Evolutionary conservation across 2,329 filamentous ascomycete genomes (phyloP).

Genomic region (Exophiala viscosa): DNA sequence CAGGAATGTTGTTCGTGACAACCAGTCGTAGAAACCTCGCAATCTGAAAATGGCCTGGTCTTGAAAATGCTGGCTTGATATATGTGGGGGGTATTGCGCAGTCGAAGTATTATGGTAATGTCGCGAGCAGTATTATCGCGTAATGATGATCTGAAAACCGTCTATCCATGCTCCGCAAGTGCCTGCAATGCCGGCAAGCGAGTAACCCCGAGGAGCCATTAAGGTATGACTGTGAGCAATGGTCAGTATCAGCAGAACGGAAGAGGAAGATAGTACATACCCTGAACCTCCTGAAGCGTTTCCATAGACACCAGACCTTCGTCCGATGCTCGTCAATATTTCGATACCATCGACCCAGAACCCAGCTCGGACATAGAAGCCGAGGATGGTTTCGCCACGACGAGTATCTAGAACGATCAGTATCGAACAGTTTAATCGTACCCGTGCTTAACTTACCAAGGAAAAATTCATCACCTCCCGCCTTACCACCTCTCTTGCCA

Average conservation of each 20-base stretch:
- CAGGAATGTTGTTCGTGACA: no score
- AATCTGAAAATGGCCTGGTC: no score
- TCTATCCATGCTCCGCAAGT: conserved; percentile 78
- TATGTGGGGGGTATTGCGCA: background rate
- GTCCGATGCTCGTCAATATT: conserved; percentile 82
- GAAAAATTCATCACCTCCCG: conserved; percentile 69
- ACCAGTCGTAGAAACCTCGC: no score
- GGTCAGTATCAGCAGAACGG: conserved; percentile 1
- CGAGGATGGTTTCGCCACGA: conserved; percentile 79
- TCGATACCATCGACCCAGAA: conserved; percentile 85
- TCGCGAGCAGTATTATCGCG: conserved; percentile 48
- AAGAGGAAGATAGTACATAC: conserved; percentile 55
- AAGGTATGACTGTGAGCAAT: conserved; percentile 66
- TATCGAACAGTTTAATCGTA: conserved; percentile 1
- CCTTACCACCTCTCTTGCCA: conserved; percentile 71
- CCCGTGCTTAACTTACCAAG: conserved; percentile 58
- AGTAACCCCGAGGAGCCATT: conserved; percentile 84
- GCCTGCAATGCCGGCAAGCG: conserved; percentile 80
- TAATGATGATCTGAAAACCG: conserved; percentile 77
- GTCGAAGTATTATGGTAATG: background rate
- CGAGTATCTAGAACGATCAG: conserved; percentile 62
- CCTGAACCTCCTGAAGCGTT: conserved; percentile 73
- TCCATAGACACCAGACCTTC: conserved; percentile 80
- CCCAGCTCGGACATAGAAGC: conserved; percentile 77
- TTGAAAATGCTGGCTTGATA: background rate